Base-by-base conservation (phyloP, 2,329 filamentous ascomycete species). In the Aspergillus fructus region DNA sequence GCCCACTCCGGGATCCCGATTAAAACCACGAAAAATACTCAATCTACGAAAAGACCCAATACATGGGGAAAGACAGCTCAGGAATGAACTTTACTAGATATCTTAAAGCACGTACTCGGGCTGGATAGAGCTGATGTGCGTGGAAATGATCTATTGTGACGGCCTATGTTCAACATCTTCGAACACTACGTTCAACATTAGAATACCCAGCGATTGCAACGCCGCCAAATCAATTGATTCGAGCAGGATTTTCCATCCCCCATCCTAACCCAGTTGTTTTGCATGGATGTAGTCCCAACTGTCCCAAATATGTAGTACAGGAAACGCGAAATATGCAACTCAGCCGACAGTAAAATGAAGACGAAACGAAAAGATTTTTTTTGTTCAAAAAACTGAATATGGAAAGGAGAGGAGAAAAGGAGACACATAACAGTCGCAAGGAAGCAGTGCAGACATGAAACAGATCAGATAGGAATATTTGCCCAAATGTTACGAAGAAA, bases 241-340 rank as follows among this genome's bases (percentile, higher is more conserved):
- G 30, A 41, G 43, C 63, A 50, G 60, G 53, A 50, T 53, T 45
- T 42, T 58, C 58, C 56, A 53, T 63, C 50, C 58, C 43, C 50
- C 53, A 42, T 57, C 61, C 59, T 62, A 64, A 64, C 57, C 63
- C 62, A 61, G 62, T 61, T 62, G 58, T 56, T 56, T 57, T 62
- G 63, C 59, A 64, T 60, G 52, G 49, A 59, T 58, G 53, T 63
- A 49, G 56, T 62, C 63, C 63, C 63, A 64, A 62, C 59, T 59
- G 57, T 61, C 60, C 62, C 63, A 62, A 64, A 65, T 61, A 61
- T 62, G 60, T 65, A 65, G 62, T 65, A 64, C 63, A 65, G 64
- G 60, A 64, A 62, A 60, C 56, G 59, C 50, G 55, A 56, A 64
- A 53, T 60, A 63, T 62, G 60, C 61, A 59, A 62, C 56, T 61